Evolutionary conservation across 2,329 filamentous ascomycete species (phyloP), one percentile per base, ranked within the genome.

Genomic region (Huntiella savannae): DNA sequence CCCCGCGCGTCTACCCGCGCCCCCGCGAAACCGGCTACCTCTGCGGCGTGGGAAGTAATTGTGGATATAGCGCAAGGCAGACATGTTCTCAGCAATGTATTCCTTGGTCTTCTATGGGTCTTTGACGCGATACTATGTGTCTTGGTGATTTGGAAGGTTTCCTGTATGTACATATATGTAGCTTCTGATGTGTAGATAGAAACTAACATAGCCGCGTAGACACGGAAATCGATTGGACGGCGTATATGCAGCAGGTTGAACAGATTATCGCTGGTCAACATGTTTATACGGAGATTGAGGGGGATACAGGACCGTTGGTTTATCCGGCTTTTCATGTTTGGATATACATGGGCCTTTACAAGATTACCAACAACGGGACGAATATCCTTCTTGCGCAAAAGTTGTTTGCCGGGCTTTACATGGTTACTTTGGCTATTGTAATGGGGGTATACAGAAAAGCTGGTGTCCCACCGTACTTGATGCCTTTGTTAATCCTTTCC

Each of bases 171-270:
- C 13, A 7, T 39, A n/a, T 39, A n/a, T 17, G 5, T 38, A 16
- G 13, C 4, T 17, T 19, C 5, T 22, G 19, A 16, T 17, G 4
- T 12, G 11, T 41, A 4, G n/a, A 5, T 34, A 17, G 12, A 28
- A 33, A 10, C 7, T 17, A 36, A 33, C 16, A 46, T 36, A 34
- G 8, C 6, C 32, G 43, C 13, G 33, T 53, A 71, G 91, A 98
- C 60, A 98, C 91, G 38, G 91, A 98, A 62, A 98, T 98, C 57
- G 91, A 98, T 63, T 98, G 88, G 88, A 73, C 71, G 49, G 85
- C 91, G 0, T 98, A 98, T 62, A 96, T 98, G 87, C 73, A 95
- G 59, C 91, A 98, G 57, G 70, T 96, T 39, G 64, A 72, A 36
- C 77, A 87, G 54, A 91, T 81, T 57, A 65, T 87, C 40, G 69